Percentiles rank a stretch among this genome's conserved stretches.
Conservation (phyloP, 2,329 filamentous ascomycete genomes). For the Catunica adiposa region DNA sequence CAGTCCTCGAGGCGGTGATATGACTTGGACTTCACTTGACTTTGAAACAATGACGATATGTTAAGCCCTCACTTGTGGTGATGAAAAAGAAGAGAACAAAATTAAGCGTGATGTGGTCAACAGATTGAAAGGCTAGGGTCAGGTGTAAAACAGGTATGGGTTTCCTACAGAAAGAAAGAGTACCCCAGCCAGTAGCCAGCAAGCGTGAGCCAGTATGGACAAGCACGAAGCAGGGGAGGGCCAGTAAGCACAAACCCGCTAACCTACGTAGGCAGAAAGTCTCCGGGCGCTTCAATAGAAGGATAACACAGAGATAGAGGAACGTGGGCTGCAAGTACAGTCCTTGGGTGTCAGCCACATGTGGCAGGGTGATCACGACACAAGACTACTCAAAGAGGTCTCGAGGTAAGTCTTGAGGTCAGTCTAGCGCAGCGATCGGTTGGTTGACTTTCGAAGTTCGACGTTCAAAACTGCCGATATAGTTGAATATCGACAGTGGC, state of each 20-base stretch:
- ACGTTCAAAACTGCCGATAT: no score
- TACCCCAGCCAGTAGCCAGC: neutral
- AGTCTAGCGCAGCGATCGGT: no score
- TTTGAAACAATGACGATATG: neutral
- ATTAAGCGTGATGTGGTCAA: neutral
- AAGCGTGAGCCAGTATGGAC: neutral
- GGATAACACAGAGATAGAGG: neutral
- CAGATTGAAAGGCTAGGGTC: neutral
- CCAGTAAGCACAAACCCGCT: neutral
- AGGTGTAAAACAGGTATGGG: neutral
- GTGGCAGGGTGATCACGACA: no score
- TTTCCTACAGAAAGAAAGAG: neutral
- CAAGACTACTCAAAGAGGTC: no score
- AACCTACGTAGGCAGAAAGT: neutral
- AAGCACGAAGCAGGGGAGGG: no score
- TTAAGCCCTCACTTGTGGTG: neutral
- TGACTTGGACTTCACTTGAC: neutral
- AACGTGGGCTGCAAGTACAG: neutral
- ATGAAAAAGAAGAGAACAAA: neutral
- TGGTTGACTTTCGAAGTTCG: no score
- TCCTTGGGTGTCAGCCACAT: no score
- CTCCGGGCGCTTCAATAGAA: neutral
- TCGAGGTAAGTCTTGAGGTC: no score
- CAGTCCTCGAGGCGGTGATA: no score
- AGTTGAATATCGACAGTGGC: no score